Evolutionary conservation across 768 basidiomycete genomes (phyloP).

Genomic region (Suillus subaureus): DNA sequence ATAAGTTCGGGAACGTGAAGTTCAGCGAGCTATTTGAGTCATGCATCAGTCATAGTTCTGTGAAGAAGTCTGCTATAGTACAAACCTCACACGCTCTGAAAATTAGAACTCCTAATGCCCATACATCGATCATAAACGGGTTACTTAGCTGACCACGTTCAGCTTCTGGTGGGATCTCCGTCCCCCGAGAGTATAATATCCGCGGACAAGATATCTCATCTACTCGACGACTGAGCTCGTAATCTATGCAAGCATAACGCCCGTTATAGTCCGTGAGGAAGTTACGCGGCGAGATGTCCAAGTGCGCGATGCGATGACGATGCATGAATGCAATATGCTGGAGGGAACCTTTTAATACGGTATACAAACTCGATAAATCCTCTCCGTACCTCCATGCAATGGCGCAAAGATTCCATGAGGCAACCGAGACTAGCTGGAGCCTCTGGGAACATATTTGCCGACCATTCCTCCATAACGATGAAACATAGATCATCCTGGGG

Average conservation of each 20-base stretch:
- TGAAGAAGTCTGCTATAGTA: conserved; percentile 3
- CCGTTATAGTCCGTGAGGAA: conserved; percentile 66
- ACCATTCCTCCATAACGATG: conserved; percentile 85
- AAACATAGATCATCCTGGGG: conserved; percentile 56
- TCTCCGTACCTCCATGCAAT: conserved; percentile 65
- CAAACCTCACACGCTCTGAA: conserved; percentile 66
- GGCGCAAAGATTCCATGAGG: conserved; percentile 60
- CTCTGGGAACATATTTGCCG: conserved; percentile 55
- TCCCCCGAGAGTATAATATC: conserved; percentile 50
- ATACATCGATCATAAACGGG: conserved; percentile 75
- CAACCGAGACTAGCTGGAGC: conserved; percentile 51
- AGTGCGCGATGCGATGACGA: conserved; percentile 60
- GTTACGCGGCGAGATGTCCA: conserved; percentile 74
- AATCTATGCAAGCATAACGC: conserved; percentile 75
- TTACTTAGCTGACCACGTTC: conserved; percentile 51
- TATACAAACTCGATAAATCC: neutral
- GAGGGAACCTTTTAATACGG: conserved; percentile 11
- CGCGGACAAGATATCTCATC: conserved; percentile 38
- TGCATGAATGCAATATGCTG: conserved; percentile 78
- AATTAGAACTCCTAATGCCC: conserved; percentile 69
- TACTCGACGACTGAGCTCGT: conserved; percentile 64
- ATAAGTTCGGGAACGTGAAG: conserved; percentile 62
- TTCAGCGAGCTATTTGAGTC: conserved; percentile 45
- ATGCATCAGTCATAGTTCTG: conserved; percentile 13
- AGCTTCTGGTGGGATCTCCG: conserved; percentile 73